Evolutionary conservation across 805 yeast genomes (phyloP).

Genomic region (Metschnikowia lachancei): DNA sequence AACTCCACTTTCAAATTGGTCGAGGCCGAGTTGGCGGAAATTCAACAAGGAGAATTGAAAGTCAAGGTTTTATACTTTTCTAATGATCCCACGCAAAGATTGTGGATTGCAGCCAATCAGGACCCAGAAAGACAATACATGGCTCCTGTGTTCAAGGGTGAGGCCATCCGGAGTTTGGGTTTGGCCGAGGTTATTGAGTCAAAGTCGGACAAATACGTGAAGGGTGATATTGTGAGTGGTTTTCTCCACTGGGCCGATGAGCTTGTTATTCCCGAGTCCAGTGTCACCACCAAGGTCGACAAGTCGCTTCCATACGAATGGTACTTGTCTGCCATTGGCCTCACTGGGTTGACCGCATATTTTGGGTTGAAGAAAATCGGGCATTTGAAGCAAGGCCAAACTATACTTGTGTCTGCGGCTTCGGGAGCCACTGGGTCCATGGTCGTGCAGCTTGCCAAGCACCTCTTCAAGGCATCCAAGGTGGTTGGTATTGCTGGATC

Average conservation of each 20-base stretch:
- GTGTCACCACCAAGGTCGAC: conserved; percentile 31
- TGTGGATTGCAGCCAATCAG: conserved; percentile 46
- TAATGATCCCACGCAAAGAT: conserved; percentile 64
- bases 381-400: conserved; percentile 6
- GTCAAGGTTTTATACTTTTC: conserved; percentile 41
- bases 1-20: not conserved
- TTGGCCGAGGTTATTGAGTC: conserved; percentile 50
- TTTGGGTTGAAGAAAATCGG: conserved; percentile 51
- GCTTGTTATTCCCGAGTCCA: conserved; percentile 29
- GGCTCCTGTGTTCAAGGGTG: conserved; percentile 42
- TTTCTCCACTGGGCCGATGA: conserved; percentile 49
- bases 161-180: conserved; percentile 46
- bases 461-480: conserved; percentile 49
- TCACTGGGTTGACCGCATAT: conserved; percentile 62
- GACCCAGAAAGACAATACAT: conserved; percentile 32
- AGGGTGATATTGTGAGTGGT: conserved; percentile 45
- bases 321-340: conserved; percentile 50
- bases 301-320: conserved; percentile 36
- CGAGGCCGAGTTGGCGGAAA: not conserved
- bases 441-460: conserved; percentile 55
- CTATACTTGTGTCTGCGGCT: conserved; percentile 53
- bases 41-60: not conserved
- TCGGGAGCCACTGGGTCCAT: conserved; percentile 70
- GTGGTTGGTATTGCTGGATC: conserved; percentile 66
- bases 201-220: conserved; percentile 36